Percentiles rank a stretch among this genome's conserved stretches.
Evolutionary conservation across 1,284 basidiomycete species (phyloP).

Genomic region (Ustilago cynodontis): DNA sequence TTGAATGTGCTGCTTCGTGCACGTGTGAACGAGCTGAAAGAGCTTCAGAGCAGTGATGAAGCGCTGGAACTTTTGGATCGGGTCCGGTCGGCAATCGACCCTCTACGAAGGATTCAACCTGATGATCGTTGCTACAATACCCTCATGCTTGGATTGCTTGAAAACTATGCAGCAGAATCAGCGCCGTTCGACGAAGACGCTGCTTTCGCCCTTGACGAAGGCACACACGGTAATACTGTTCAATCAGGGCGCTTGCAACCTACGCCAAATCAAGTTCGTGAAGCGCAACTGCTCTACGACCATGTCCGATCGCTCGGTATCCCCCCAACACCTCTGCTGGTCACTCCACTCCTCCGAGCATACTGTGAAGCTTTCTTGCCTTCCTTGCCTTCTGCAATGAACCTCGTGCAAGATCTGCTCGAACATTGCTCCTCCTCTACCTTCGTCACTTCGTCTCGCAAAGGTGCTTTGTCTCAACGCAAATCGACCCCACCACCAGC

Average conservation of each 20-base stretch:
- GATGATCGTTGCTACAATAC: slow-evolving; percentile 31
- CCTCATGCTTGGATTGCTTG: slow-evolving; percentile 29
- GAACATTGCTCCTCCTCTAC: neutral
- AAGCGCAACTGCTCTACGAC: slow-evolving; percentile 55
- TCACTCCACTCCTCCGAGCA: slow-evolving; percentile 52
- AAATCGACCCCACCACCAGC: neutral
- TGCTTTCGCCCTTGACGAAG: neutral
- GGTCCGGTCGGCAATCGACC: slow-evolving; percentile 21
- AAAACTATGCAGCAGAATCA: neutral
- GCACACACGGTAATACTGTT: neutral
- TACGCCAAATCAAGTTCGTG: slow-evolving; percentile 46
- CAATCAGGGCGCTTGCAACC: slow-evolving; percentile 7
- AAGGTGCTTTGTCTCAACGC: neutral
- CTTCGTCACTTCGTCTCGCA: neutral
- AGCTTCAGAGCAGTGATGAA: slow-evolving; percentile 53
- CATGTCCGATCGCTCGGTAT: slow-evolving; percentile 31
- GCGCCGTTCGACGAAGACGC: neutral
- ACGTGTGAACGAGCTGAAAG: slow-evolving; percentile 27
- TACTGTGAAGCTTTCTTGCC: slow-evolving; percentile 60
- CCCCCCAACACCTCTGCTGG: slow-evolving; percentile 39
- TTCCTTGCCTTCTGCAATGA: slow-evolving; percentile 40
- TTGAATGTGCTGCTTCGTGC: slow-evolving; percentile 30
- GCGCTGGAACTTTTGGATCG: slow-evolving; percentile 43
- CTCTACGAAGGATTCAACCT: slow-evolving; percentile 12
- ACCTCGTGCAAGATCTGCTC: slow-evolving; percentile 48